Evolutionary conservation across 192 early-diverging fungal species (phyloP), one percentile per base, ranked within the genome.

Genomic region (Coemansia sp.): DNA sequence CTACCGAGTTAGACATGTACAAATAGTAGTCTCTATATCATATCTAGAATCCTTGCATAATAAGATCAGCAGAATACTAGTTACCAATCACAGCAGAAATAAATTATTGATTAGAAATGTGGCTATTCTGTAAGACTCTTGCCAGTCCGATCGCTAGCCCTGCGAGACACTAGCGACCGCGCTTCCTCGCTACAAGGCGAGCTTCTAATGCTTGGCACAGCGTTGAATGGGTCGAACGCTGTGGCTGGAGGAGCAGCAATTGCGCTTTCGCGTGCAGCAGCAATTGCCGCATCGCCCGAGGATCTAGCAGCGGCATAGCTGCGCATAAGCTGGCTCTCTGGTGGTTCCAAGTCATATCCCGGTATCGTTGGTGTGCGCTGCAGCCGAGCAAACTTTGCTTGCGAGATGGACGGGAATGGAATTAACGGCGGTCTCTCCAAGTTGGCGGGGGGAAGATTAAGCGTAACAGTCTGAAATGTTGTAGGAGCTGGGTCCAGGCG

Each of bases 181-280:
- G 70, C 37, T 37, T 49, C 67, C 6, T 69, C 55, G 39, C 47
- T 30, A 17, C 35, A 70, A n/a, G 77, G 77, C 63, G 72, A 68
- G 28, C 67, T 73, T 9, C 67, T 53, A 6, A 75, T 63, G n/a
- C 73, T 64, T 10, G 79, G 74, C 1, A 76, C 52, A 11, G 74
- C 59, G 32, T 66, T 63, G 33, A 82, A 76, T 2, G 79, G 79
- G 32, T 82, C 68, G 26, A 82, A 82, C n/a, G 67, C 49, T 17
- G 63, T 43, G 11, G 62, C 39, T 9, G 61, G 19, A 8, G 61
- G 66, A 30, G 73, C 62, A 23, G 37, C 42, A 7, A 59, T 30
- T 1, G 74, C 62, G 47, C 74, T 76, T n/a, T 70, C 30, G 28
- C 47, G 66, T 0, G 75, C 75, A 38, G 79, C 74, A 7, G 66